phyloP scores from a whole-genome alignment of 768 basidiomycete genomes.

The Lentinula guzmanii region DNA sequence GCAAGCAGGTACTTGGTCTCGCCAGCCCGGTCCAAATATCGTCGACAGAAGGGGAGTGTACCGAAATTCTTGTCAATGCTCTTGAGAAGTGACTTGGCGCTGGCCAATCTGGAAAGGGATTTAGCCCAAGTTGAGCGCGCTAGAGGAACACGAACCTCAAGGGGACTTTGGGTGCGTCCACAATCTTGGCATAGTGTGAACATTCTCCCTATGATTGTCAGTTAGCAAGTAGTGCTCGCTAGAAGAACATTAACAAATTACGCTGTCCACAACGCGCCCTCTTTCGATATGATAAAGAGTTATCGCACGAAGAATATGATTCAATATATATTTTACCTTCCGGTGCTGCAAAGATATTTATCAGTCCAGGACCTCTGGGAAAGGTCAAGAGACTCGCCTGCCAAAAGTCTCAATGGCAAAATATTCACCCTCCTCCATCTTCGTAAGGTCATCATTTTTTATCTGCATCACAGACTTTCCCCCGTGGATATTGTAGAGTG shows the following conservation, averaged over 20 bases:
- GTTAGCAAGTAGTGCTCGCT: background rate
- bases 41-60: slow-evolving; percentile 90
- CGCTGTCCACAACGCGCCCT: slow-evolving; percentile 80
- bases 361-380: background rate
- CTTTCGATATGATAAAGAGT: slow-evolving; percentile 68
- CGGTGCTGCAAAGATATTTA: background rate
- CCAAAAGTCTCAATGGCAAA: slow-evolving; percentile 99
- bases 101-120: slow-evolving; percentile 50
- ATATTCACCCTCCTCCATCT: slow-evolving; percentile 99
- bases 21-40: slow-evolving; percentile 89
- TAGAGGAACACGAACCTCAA: slow-evolving; percentile 50
- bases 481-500: slow-evolving; percentile 87
- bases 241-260: slow-evolving; percentile 22
- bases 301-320: background rate
- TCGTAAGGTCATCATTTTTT: slow-evolving; percentile 83
- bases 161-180: slow-evolving; percentile 65
- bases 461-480: slow-evolving; percentile 90
- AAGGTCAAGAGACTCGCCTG: background rate
- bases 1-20: slow-evolving; percentile 92
- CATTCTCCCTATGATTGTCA: slow-evolving; percentile 64
- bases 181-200: slow-evolving; percentile 83
- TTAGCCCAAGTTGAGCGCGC: background rate
- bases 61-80: slow-evolving; percentile 92
- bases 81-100: slow-evolving; percentile 80
- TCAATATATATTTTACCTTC: background rate